phyloP scores from a whole-genome alignment of 129 eudicot genomes.

The Glebionis coronaria region DNA sequence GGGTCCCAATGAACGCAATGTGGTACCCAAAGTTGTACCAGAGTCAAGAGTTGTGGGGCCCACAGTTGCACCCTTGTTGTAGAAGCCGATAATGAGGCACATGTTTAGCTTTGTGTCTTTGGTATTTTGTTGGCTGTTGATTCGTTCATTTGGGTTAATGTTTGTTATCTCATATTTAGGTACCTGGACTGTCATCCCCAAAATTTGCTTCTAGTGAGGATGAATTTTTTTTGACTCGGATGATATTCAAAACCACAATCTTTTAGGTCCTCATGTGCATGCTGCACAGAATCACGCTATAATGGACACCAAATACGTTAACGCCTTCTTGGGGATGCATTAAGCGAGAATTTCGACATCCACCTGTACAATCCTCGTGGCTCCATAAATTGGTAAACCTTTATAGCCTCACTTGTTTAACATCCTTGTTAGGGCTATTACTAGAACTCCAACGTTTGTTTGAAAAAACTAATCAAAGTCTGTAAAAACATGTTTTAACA shows the following conservation, averaged over 20 bases:
- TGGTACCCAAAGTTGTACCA: too few species aligned
- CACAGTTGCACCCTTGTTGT: too few species aligned
- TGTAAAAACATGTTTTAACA: too few species aligned
- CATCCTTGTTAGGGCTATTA: not conserved
- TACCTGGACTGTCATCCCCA: slow-evolving; percentile 59
- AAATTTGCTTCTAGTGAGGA: slow-evolving; percentile 79
- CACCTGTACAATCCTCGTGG: slow-evolving; percentile 52
- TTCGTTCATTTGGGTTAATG: too few species aligned
- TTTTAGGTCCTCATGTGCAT: slow-evolving; percentile 21
- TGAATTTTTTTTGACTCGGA: slow-evolving; percentile 78
- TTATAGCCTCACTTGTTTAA: slow-evolving; percentile 6
- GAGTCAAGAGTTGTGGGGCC: too few species aligned
- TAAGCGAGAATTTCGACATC: slow-evolving; percentile 51
- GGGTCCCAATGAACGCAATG: too few species aligned
- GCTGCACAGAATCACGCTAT: slow-evolving; percentile 42
- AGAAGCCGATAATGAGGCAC: too few species aligned
- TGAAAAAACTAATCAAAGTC: too few species aligned
- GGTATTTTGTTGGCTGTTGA: too few species aligned
- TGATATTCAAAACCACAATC: slow-evolving; percentile 47
- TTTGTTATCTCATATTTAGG: too few species aligned
- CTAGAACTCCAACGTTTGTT: too few species aligned
- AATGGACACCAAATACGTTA: slow-evolving; percentile 42
- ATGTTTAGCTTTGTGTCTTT: too few species aligned
- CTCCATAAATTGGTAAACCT: slow-evolving; percentile 68
- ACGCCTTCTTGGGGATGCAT: slow-evolving; percentile 39